Conservation (phyloP, 805 yeast genomes). For the Ogataea trehaloabstinens region DNA sequence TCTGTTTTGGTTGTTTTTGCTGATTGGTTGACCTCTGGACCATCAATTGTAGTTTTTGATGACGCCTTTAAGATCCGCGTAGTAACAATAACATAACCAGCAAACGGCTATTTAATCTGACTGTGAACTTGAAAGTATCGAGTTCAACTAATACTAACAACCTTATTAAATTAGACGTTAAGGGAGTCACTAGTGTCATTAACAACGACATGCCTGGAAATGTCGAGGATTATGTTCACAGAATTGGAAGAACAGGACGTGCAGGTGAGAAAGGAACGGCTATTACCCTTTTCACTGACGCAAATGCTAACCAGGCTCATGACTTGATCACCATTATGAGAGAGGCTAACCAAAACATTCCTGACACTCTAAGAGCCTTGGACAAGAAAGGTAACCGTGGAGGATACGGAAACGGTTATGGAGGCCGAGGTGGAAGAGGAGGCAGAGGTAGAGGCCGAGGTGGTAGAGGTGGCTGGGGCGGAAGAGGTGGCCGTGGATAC, state of each 20-base stretch:
- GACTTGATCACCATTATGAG: conserved; percentile 84
- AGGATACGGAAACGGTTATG: conserved; percentile 47
- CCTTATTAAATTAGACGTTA: conserved; percentile 73
- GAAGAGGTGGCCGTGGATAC: conserved; percentile 30
- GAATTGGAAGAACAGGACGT: conserved; percentile 99
- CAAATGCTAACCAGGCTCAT: conserved; percentile 83
- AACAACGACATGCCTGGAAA: conserved; percentile 98
- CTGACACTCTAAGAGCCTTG: conserved; percentile 73
- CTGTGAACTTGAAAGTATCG: too few relatives aligned
- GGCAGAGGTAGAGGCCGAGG: conserved; percentile 45
- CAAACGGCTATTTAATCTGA: too few relatives aligned
- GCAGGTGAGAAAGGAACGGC: conserved; percentile 98
- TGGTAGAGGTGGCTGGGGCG: conserved; percentile 40
- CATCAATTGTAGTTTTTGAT: neutral
- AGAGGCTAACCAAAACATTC: conserved; percentile 93
- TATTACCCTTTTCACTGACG: conserved; percentile 87
- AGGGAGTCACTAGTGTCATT: conserved; percentile 91
- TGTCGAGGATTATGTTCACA: conserved; percentile 97
- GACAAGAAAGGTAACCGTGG: conserved; percentile 74
- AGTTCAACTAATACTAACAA: conserved; percentile 8
- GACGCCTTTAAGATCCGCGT: neutral
- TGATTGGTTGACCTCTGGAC: neutral
- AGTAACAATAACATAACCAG: neutral
- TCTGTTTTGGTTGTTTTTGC: neutral
- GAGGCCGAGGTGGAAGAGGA: conserved; percentile 55